These are phyloP conservation scores for Heterococcus sp. DNA, from an alignment of 108 stramenopile genomes.

Conservation along the genomic window DNA sequence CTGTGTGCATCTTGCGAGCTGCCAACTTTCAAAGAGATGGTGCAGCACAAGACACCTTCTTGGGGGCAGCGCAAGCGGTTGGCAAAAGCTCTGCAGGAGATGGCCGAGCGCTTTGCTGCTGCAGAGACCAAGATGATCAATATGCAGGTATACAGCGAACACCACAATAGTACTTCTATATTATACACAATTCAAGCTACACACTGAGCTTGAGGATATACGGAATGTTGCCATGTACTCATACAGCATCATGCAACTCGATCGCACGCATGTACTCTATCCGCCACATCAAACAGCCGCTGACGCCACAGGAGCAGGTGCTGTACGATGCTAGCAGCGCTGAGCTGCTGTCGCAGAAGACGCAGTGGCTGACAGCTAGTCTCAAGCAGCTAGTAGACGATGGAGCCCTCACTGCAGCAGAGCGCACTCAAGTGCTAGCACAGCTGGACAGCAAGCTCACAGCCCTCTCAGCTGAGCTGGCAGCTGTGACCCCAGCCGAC, in stretches of 20 bases:
- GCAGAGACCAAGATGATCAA: constrained; percentile 69
- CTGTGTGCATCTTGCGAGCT: constrained; percentile 63
- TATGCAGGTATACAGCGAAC: too few relatives aligned
- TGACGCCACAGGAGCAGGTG: constrained; percentile 68
- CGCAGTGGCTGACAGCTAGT: neutral
- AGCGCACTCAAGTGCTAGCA: constrained; percentile 2
- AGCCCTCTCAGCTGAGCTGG: neutral
- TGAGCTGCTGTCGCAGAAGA: constrained; percentile 11
- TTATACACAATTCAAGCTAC: too few relatives aligned
- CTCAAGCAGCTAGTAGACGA: constrained; percentile 23
- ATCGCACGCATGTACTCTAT: too few relatives aligned
- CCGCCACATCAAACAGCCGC: too few relatives aligned
- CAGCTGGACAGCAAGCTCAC: constrained; percentile 5
- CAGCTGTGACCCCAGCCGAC: neutral
- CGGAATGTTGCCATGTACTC: too few relatives aligned
- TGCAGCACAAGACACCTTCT: constrained; percentile 61
- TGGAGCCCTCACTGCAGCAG: constrained; percentile 15
- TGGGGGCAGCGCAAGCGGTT: constrained; percentile 80
- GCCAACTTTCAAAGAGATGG: constrained; percentile 66
- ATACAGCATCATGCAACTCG: too few relatives aligned
- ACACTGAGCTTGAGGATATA: too few relatives aligned
- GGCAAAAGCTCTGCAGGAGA: constrained; percentile 41
- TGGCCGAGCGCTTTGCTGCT: constrained; percentile 51
- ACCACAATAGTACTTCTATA: too few relatives aligned
- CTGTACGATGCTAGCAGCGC: constrained; percentile 65